Conservation (phyloP, 495 filamentous ascomycete genomes). For the Pyronema omphalodes region DNA sequence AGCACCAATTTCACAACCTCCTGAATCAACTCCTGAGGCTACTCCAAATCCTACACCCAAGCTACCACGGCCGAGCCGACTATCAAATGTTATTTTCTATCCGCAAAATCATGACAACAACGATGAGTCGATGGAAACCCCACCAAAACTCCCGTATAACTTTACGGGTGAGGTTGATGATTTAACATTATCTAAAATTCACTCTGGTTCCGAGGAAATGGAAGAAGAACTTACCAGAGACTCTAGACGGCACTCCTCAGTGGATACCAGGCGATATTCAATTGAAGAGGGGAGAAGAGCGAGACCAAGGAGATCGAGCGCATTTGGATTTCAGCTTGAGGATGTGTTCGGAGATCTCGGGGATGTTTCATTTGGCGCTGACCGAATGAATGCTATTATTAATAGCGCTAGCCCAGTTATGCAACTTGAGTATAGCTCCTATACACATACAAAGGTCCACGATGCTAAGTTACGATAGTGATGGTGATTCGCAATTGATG, state of each 20-base stretch:
- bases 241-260: neutral
- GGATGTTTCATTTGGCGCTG: neutral
- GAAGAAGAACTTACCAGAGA: neutral
- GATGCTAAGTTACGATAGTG: neutral
- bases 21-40: constrained; percentile 8
- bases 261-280: constrained; percentile 4
- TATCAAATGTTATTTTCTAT: constrained; percentile 16
- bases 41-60: constrained; percentile 10
- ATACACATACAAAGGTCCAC: neutral
- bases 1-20: constrained; percentile 10
- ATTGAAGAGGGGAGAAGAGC: constrained; percentile 7
- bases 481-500: neutral
- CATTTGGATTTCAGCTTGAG: neutral
- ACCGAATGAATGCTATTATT: neutral
- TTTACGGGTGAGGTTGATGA: neutral
- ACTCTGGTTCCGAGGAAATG: constrained; percentile 7
- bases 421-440: neutral
- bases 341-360: constrained; percentile 8
- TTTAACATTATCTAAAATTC: neutral
- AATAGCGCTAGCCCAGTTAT: neutral
- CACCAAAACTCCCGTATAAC: neutral
- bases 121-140: neutral
- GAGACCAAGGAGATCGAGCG: neutral
- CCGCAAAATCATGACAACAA: constrained; percentile 7
- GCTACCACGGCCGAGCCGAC: neutral